These are phyloP conservation scores for Sarocladium brachiariae DNA, from an alignment of 2,329 filamentous ascomycete genomes.

Conservation along the genomic window DNA sequence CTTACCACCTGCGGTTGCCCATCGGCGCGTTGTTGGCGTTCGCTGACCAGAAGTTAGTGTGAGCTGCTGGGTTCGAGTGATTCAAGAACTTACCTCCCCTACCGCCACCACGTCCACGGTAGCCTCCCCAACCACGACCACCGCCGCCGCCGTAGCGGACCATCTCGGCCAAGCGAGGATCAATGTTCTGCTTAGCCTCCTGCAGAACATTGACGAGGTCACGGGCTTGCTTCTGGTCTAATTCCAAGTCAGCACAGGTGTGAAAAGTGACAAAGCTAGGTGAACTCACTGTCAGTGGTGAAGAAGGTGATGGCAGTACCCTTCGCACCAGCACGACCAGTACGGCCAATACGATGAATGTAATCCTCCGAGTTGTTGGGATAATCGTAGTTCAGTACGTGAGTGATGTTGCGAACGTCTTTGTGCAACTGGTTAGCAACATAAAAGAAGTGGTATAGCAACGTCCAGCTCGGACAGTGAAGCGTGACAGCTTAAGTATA, in stretches of 20 bases:
- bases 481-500: constrained; percentile 38
- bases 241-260: constrained; percentile 28
- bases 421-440: constrained; percentile 67
- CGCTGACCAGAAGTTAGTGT: constrained; percentile 17
- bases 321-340: constrained; percentile 86
- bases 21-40: constrained; percentile 46
- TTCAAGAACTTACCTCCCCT: constrained; percentile 42
- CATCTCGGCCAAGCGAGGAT: constrained; percentile 95
- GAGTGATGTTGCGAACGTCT: constrained; percentile 99
- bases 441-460: constrained; percentile 8
- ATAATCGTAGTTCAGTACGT: constrained; percentile 99
- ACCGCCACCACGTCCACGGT: constrained; percentile 53
- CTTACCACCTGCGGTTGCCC: constrained; percentile 45
- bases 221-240: constrained; percentile 90
- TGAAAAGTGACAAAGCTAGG: not conserved
- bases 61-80: too few relatives aligned
- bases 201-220: constrained; percentile 88
- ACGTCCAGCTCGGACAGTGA: constrained; percentile 9
- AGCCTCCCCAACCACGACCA: constrained; percentile 65
- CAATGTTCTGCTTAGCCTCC: constrained; percentile 97
- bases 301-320: constrained; percentile 98
- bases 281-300: constrained; percentile 91
- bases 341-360: constrained; percentile 94
- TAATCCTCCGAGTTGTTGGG: constrained; percentile 99
- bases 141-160: constrained; percentile 83